Evolutionary conservation across 1,284 basidiomycete species (phyloP).

Genomic region (Irpex sp.): DNA sequence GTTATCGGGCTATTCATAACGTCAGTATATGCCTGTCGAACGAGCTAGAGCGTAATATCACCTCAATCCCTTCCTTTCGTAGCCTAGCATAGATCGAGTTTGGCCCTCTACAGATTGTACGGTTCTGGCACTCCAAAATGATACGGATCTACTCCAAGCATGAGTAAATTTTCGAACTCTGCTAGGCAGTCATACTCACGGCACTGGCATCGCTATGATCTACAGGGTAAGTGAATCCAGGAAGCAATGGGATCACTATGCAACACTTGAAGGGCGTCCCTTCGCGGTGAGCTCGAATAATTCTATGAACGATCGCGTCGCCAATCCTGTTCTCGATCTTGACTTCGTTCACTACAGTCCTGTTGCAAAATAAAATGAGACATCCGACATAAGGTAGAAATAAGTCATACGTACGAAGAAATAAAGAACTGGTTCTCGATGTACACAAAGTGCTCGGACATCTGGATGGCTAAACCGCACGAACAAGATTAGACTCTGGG

Average conservation of each 20-base stretch:
- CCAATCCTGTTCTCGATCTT: conserved; percentile 92
- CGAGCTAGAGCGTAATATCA: too few relatives aligned
- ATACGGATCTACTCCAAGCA: conserved; percentile 74
- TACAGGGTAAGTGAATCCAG: conserved; percentile 91
- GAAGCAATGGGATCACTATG: conserved; percentile 88
- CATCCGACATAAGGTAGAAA: background rate
- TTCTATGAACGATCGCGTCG: conserved; percentile 89
- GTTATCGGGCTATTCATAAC: conserved; percentile 68
- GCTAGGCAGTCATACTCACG: too few relatives aligned
- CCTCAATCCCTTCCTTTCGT: conserved; percentile 65
- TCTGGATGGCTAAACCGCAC: conserved; percentile 69
- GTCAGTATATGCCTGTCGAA: background rate
- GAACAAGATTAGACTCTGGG: background rate
- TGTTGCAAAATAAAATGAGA: conserved; percentile 22
- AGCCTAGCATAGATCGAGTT: conserved; percentile 90
- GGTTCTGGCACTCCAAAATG: conserved; percentile 91
- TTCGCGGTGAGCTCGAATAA: conserved; percentile 85
- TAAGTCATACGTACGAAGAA: conserved; percentile 61
- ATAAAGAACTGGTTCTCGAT: conserved; percentile 99
- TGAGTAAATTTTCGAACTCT: too few relatives aligned
- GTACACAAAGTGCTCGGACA: conserved; percentile 91
- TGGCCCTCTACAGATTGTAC: conserved; percentile 85
- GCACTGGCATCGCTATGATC: conserved; percentile 92
- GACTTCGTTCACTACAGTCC: conserved; percentile 83
- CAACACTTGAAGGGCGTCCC: conserved; percentile 87